These are phyloP conservation scores for Crithidia thermophila DNA, from an alignment of 208 protist species.

Conservation along the genomic window DNA sequence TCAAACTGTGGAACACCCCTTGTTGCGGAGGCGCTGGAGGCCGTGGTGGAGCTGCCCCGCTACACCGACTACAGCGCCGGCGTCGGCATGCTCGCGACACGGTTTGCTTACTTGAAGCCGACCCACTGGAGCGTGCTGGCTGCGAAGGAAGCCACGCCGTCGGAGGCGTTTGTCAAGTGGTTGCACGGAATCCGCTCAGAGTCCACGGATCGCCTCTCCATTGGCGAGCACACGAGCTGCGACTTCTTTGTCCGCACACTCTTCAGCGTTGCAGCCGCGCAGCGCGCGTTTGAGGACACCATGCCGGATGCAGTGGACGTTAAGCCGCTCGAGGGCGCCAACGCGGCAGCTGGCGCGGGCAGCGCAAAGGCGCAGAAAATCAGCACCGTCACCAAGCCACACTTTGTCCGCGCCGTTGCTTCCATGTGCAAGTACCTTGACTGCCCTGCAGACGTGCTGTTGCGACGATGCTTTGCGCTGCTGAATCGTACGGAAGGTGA, in stretches of 20 bases:
- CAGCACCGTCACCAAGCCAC: background rate
- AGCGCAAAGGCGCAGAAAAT: background rate
- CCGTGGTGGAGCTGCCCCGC: slow-evolving; percentile 14
- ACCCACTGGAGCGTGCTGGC: slow-evolving; percentile 13
- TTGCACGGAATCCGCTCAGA: slow-evolving; percentile 20
- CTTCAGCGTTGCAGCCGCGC: slow-evolving; percentile 26
- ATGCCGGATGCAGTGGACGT: background rate
- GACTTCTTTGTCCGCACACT: slow-evolving; percentile 22
- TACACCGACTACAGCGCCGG: slow-evolving; percentile 26
- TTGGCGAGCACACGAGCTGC: slow-evolving; percentile 15
- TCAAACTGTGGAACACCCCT: slow-evolving; percentile 12
- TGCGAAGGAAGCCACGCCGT: slow-evolving; percentile 2
- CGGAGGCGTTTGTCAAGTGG: slow-evolving; percentile 15
- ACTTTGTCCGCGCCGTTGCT: slow-evolving; percentile 21
- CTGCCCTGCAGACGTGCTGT: slow-evolving; percentile 12
- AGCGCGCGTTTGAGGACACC: slow-evolving; percentile 28
- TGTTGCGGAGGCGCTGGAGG: slow-evolving; percentile 21
- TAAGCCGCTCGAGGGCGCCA: background rate
- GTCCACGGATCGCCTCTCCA: slow-evolving; percentile 17
- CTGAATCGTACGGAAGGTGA: background rate
- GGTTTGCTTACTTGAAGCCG: slow-evolving; percentile 18
- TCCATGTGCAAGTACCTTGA: slow-evolving; percentile 25
- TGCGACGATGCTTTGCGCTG: background rate
- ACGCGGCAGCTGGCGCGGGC: background rate
- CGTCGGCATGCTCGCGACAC: slow-evolving; percentile 15